A percentile compares a stretch with the other conserved stretches of the same genome.
Evolutionary conservation across 768 basidiomycete species (phyloP).

Genomic region (Mycena galopus): DNA sequence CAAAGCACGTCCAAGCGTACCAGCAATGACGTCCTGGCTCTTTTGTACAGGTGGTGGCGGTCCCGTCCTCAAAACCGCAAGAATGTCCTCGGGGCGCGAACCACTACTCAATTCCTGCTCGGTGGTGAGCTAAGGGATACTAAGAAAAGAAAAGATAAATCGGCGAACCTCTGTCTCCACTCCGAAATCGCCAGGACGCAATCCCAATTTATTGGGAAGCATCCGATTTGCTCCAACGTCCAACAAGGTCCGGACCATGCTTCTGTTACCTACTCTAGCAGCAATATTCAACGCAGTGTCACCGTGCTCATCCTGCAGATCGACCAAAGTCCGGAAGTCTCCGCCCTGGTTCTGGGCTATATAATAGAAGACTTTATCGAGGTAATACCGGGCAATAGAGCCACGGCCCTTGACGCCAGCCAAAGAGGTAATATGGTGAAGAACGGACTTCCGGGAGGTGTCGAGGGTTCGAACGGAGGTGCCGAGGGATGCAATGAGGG

Average conservation of each 20-base stretch:
- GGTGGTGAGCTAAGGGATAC: background rate
- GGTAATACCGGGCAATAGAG: conserved; percentile 87
- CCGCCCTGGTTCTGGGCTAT: conserved; percentile 83
- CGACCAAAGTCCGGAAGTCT: conserved; percentile 84
- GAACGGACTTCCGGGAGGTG: conserved; percentile 83
- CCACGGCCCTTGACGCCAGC: conserved; percentile 94
- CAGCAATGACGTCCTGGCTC: conserved; percentile 87
- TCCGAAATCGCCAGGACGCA: conserved; percentile 95
- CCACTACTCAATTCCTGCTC: conserved; percentile 77
- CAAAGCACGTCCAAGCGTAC: conserved; percentile 60
- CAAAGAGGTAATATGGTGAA: conserved; percentile 92
- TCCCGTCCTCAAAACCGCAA: conserved; percentile 78
- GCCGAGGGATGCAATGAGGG: conserved; percentile 73
- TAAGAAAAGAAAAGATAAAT: background rate
- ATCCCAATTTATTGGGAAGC: conserved; percentile 91
- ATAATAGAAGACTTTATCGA: conserved; percentile 90
- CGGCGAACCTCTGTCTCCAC: conserved; percentile 86
- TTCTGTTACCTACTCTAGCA: conserved; percentile 91
- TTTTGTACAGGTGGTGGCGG: conserved; percentile 87
- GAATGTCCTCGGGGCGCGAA: conserved; percentile 82
- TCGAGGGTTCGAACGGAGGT: conserved; percentile 90
- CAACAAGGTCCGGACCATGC: conserved; percentile 86
- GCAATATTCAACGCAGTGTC: conserved; percentile 97
- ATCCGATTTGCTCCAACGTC: conserved; percentile 94
- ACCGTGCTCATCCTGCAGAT: conserved; percentile 94